These are phyloP conservation scores for Penicillium sumatraense DNA, from an alignment of 2,329 filamentous ascomycete species.

Conservation along the genomic window DNA sequence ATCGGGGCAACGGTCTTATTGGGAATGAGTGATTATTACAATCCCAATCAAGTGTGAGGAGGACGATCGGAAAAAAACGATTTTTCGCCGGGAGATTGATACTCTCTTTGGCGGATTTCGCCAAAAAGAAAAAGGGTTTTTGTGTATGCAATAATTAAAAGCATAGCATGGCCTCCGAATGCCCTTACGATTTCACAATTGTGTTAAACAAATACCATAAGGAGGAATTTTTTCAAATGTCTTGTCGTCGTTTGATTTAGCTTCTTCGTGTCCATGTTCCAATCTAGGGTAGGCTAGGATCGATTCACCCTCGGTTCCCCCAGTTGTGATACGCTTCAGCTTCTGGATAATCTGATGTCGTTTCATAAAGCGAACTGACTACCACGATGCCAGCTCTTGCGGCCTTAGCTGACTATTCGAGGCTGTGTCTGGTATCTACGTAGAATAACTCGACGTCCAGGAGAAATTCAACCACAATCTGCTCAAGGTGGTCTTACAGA, in stretches of 20 bases:
- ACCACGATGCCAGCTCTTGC: too few species aligned
- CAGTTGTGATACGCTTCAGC: too few species aligned
- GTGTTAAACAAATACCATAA: constrained; percentile 43
- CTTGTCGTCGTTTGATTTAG: constrained; percentile 4
- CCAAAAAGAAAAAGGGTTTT: constrained; percentile 40
- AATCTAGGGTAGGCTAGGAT: too few species aligned
- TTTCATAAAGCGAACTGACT: too few species aligned
- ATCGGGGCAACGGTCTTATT: constrained; percentile 36
- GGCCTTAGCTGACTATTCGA: too few species aligned
- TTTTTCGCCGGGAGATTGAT: constrained; percentile 36
- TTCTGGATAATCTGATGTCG: too few species aligned
- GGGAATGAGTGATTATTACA: constrained; percentile 30
- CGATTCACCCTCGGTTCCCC: too few species aligned
- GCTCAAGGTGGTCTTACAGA: too few species aligned
- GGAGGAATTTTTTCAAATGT: constrained; percentile 31
- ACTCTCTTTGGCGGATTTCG: constrained; percentile 37
- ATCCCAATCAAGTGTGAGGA: constrained; percentile 19
- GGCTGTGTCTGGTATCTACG: too few species aligned
- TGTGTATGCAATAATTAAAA: constrained; percentile 37
- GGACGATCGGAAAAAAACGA: constrained; percentile 36
- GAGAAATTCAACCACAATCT: too few species aligned
- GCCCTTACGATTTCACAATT: constrained; percentile 43
- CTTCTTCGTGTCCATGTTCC: neutral
- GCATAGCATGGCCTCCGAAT: constrained; percentile 42
- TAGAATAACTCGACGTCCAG: too few species aligned